phyloP scores from a whole-genome alignment of 805 yeast genomes.

The Wickerhamomyces rabaulensis region DNA sequence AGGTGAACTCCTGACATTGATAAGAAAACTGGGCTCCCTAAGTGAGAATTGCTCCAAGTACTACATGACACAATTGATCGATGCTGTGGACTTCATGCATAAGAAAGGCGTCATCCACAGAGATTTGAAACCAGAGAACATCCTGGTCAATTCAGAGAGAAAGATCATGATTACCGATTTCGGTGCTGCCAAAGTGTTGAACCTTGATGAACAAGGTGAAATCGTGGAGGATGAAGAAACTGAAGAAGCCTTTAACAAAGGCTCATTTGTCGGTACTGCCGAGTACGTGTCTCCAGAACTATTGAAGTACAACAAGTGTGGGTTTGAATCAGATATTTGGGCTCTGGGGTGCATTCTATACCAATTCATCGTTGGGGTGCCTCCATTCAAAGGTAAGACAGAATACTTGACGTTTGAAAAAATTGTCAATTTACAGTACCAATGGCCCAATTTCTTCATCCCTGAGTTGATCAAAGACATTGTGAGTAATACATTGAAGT shows the following conservation, averaged over 20 bases:
- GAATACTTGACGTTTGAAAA: conserved; percentile 80
- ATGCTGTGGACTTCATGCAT: conserved; percentile 86
- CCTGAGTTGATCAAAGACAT: conserved; percentile 62
- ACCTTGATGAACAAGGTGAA: conserved; percentile 25
- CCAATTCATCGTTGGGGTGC: conserved; percentile 90
- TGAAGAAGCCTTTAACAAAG: conserved; percentile 24
- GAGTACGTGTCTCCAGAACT: conserved; percentile 51
- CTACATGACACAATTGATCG: conserved; percentile 83
- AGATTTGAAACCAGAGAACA: conserved; percentile 93
- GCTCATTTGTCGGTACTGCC: conserved; percentile 76
- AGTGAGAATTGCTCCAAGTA: conserved; percentile 72
- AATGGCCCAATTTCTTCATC: conserved; percentile 60
- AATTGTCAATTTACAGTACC: conserved; percentile 71
- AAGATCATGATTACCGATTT: conserved; percentile 91
- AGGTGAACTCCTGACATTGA: conserved; percentile 84
- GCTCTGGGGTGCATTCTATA: conserved; percentile 93
- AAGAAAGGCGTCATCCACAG: conserved; percentile 86
- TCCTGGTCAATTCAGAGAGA: conserved; percentile 78
- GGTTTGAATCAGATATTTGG: conserved; percentile 94
- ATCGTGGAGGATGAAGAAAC: conserved; percentile 22
- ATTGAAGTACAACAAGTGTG: conserved; percentile 73
- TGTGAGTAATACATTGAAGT: conserved; percentile 56
- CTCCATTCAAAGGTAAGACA: conserved; percentile 81
- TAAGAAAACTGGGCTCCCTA: conserved; percentile 72
- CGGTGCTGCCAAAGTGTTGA: conserved; percentile 89